Base-by-base conservation (phyloP, 2,329 filamentous ascomycete genomes). In the Cladophialophora immunda region DNA sequence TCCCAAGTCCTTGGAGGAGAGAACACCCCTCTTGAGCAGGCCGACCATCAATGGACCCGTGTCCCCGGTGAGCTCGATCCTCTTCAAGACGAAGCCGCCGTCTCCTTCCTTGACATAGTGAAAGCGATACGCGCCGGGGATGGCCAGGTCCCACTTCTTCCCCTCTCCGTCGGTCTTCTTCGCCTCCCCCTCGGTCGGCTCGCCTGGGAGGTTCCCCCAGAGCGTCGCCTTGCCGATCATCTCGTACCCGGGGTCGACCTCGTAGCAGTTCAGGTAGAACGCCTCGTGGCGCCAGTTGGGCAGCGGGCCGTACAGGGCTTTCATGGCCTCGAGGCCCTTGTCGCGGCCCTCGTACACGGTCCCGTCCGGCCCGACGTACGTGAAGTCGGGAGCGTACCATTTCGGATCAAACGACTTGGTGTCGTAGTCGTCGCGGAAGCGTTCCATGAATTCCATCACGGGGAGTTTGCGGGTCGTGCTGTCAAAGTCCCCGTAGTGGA, bases 391-490 rank as follows among this genome's bases (percentile, higher is more conserved):
- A 15, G 50, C 29, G 19, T 53, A 53, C 50, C 50, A 53, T 53
- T 53, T 53, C 19, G 50, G 50, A n/a, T 53, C 19, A 9, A 53
- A 53, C 4, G 50, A 27, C 25, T 30, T 30, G 6, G 22, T 27
- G 50, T 53, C 50, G 15, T 15, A 53, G 50, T 53, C 50, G 50
- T 53, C 50, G 19, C 50, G 50, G 50, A 27, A 53, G 25, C 50
- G 50, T 22, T 53, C 50, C 25, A 53, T 27, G 25, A 27, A 53
- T n/a, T 53, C 50, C 50, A 53, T 27, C 50, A 30, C 50, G 1
- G 50, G 50, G 19, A 27, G 50, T 53, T 27, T 27, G 13, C 50
- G 50, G 25, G 50, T 53, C 4, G 29, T 30, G 19, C 50, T 53
- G 13, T 53, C 50, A 6, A 53, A 53, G 17, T 53, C 50, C 3